phyloP scores from a whole-genome alignment of 352 stramenopile genomes.

The Pseudoperonospora humuli region DNA sequence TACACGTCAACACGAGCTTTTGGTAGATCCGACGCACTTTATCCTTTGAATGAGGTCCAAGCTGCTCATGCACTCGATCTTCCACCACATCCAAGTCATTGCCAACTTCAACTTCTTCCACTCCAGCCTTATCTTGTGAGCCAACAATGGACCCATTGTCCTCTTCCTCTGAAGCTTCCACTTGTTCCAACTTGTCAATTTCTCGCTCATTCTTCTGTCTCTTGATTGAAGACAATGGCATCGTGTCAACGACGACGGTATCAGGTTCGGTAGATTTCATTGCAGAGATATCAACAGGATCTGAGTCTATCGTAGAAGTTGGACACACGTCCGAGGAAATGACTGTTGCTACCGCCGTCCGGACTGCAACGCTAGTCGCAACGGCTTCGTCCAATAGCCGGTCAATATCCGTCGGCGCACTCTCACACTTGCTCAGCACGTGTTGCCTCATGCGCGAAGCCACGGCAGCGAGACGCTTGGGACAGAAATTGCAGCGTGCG shows the following conservation, averaged over 20 bases:
- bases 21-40: constrained; percentile 22
- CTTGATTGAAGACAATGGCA: neutral
- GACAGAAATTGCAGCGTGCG: constrained; percentile 43
- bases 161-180: neutral
- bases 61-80: neutral
- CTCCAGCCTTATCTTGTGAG: neutral
- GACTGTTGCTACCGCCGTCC: constrained; percentile 3
- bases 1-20: constrained; percentile 35
- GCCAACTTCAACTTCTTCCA: neutral
- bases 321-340: neutral
- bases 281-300: neutral
- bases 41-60: neutral
- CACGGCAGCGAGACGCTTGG: constrained; percentile 34
- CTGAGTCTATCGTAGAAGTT: neutral
- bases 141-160: neutral
- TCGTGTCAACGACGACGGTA: neutral
- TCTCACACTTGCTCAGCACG: constrained; percentile 37
- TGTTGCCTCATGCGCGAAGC: constrained; percentile 43
- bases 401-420: constrained; percentile 19
- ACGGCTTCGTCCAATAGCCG: constrained; percentile 16
- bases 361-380: neutral
- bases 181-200: neutral
- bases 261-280: neutral
- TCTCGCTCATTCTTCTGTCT: neutral
- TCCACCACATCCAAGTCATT: neutral